phyloP scores from a whole-genome alignment of 495 filamentous ascomycete species.

The Aspergillus haitiensis region DNA sequence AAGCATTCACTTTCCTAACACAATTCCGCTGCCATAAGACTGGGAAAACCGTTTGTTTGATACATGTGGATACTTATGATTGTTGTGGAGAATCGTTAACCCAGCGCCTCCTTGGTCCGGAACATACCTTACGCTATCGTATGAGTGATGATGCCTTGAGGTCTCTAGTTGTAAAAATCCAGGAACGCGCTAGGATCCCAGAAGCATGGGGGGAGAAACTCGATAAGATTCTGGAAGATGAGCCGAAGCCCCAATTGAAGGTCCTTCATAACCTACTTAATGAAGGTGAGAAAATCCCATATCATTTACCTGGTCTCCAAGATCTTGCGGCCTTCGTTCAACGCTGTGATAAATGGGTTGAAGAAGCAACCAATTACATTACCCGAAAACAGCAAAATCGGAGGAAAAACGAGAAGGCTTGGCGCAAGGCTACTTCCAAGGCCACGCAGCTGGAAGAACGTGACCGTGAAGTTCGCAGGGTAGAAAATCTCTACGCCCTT shows the following conservation, averaged over 20 bases:
- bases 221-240: slow-evolving; percentile 77
- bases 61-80: slow-evolving; percentile 72
- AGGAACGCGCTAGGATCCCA: slow-evolving; percentile 81
- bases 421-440: slow-evolving; percentile 76
- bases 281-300: slow-evolving; percentile 97
- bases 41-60: slow-evolving; percentile 73
- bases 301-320: slow-evolving; percentile 80
- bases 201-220: slow-evolving; percentile 91
- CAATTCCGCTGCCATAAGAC: slow-evolving; percentile 79
- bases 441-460: slow-evolving; percentile 83
- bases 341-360: slow-evolving; percentile 95
- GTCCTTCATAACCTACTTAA: slow-evolving; percentile 76
- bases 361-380: slow-evolving; percentile 95
- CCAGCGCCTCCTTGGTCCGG: slow-evolving; percentile 59
- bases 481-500: slow-evolving; percentile 84
- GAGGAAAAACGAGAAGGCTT: slow-evolving; percentile 93
- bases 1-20: slow-evolving; percentile 87
- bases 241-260: slow-evolving; percentile 81
- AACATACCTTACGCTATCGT: slow-evolving; percentile 72
- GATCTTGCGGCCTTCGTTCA: slow-evolving; percentile 87
- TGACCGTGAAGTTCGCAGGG: slow-evolving; percentile 82
- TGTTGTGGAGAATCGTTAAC: slow-evolving; percentile 70
- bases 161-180: slow-evolving; percentile 67
- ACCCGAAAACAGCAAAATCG: slow-evolving; percentile 97
- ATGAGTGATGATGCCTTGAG: slow-evolving; percentile 70